Base-by-base conservation (phyloP, 805 yeast genomes). In the Hanseniaspora taiwanica region DNA sequence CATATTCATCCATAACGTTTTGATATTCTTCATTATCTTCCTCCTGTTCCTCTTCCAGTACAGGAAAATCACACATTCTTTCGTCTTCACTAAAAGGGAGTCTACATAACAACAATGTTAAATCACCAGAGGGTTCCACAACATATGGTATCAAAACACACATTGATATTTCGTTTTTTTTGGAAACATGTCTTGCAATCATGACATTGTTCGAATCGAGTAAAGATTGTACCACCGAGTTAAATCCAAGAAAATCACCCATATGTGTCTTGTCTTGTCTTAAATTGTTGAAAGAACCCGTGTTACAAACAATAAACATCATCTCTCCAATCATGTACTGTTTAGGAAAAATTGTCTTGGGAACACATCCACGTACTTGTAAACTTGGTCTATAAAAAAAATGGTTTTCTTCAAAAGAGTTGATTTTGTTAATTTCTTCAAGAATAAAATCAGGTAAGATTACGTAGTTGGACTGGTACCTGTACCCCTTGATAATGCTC, bases 31-130 rank as follows among this genome's bases (percentile, higher is more conserved):
- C 14, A 6, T 12, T n/a, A 8, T 48, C 27, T 33, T 50, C 48
- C 44, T 44, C 46, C 33, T 58, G 53, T 44, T 59, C 51, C 1
- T 59, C 55, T 8, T 56, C 50, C 20, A 74, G 46, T 29, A 54
- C 52, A 5, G 66, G 62, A 48, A 80, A 72, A 19, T 64, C 65
- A 2, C 86, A 74, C 13, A 75, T 63, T 47, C 73, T 72, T 46
- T 76, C 80, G 54, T 86, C 95, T 46, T 83, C 94, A 34, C 71
- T 69, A 55, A 72, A 82, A 1, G 95, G 91, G 10, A 85, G 53
- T 36, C 77, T 62, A 10, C 68, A 66, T 46, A 77, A 53, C 1
- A 70, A 58, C 40, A 83, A 65, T 0, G 68, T 66, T 43, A 70
- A 62, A 16, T 53, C 38, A 24, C 17, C 36, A 36, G 23, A 19